Evolutionary conservation across 2,329 filamentous ascomycete genomes (phyloP).

Genomic region (Colletotrichum eleusines): DNA sequence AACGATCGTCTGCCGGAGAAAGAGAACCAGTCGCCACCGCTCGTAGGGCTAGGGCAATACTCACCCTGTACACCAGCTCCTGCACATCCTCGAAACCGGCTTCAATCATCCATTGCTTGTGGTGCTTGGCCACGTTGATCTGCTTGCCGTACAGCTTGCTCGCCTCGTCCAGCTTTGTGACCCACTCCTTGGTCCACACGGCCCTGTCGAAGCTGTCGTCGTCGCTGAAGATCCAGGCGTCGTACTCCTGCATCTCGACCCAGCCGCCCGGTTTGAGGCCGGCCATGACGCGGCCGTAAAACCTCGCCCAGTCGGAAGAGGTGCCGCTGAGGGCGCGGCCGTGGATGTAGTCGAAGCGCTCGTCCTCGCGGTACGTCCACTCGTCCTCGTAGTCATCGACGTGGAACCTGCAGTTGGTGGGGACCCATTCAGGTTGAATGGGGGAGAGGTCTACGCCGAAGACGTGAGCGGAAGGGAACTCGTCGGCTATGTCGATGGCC

Average conservation of each 20-base stretch:
- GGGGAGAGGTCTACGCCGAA: constrained; percentile 69
- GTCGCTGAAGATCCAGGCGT: constrained; percentile 54
- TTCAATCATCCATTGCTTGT: constrained; percentile 54
- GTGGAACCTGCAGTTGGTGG: constrained; percentile 72
- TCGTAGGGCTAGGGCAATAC: constrained; percentile 34
- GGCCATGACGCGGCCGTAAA: constrained; percentile 47
- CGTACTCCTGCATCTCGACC: constrained; percentile 56
- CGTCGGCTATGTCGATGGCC: constrained; percentile 59
- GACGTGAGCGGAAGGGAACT: constrained; percentile 59
- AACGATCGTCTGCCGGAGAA: neutral
- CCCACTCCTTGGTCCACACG: constrained; percentile 55
- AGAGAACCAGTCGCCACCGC: accelerated
- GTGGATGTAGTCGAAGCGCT: constrained; percentile 53
- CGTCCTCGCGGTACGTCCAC: constrained; percentile 57
- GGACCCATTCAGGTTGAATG: constrained; percentile 68
- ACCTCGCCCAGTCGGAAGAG: constrained; percentile 50
- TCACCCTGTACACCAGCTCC: constrained; percentile 48
- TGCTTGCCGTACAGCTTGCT: constrained; percentile 54
- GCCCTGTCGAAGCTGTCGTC: constrained; percentile 54
- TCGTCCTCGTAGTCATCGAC: constrained; percentile 73
- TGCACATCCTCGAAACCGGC: constrained; percentile 54
- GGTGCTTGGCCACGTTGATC: constrained; percentile 53
- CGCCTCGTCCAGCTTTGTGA: constrained; percentile 51
- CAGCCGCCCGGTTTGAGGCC: constrained; percentile 51
- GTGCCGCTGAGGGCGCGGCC: constrained; percentile 49